Conservation (phyloP, 2,329 filamentous ascomycete species). For the Aspergillus intermedius region DNA sequence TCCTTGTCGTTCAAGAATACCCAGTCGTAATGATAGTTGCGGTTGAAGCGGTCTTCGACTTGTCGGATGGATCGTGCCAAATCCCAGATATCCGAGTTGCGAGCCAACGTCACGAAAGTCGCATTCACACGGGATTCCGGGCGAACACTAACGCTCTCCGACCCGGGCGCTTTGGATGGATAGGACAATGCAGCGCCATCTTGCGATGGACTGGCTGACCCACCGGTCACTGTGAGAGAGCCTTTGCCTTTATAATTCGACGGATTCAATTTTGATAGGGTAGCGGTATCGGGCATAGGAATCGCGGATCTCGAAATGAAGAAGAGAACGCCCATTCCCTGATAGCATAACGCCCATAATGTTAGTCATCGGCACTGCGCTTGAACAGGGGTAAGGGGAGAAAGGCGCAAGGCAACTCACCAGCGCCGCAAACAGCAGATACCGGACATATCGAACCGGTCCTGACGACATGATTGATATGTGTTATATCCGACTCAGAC, state of each 20-base stretch:
- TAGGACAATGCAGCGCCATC: constrained; percentile 17
- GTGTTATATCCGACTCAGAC: constrained; percentile 9
- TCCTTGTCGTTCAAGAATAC: constrained; percentile 96
- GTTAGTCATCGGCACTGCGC: constrained; percentile 10
- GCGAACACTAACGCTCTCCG: constrained; percentile 43
- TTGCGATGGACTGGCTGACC: constrained; percentile 7
- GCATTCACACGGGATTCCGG: constrained; percentile 78
- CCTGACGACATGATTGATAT: constrained; percentile 27
- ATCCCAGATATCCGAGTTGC: constrained; percentile 93
- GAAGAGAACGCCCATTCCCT: constrained; percentile 68
- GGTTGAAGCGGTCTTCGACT: constrained; percentile 96
- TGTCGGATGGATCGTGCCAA: constrained; percentile 93
- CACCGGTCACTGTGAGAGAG: constrained; percentile 3
- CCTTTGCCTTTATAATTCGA: constrained; percentile 20
- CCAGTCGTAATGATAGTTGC: constrained; percentile 96
- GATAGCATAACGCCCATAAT: not conserved
- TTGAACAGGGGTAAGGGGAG: too few relatives aligned
- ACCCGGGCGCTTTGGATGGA: constrained; percentile 8
- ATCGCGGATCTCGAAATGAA: constrained; percentile 64
- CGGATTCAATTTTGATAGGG: constrained; percentile 15
- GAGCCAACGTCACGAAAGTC: constrained; percentile 91
- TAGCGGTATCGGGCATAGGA: constrained; percentile 25
- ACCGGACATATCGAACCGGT: constrained; percentile 45
- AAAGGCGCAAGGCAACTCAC: constrained; percentile 49
- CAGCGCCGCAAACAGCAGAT: constrained; percentile 74